phyloP scores from a whole-genome alignment of 768 basidiomycete species.

The Tremella mesenterica region DNA sequence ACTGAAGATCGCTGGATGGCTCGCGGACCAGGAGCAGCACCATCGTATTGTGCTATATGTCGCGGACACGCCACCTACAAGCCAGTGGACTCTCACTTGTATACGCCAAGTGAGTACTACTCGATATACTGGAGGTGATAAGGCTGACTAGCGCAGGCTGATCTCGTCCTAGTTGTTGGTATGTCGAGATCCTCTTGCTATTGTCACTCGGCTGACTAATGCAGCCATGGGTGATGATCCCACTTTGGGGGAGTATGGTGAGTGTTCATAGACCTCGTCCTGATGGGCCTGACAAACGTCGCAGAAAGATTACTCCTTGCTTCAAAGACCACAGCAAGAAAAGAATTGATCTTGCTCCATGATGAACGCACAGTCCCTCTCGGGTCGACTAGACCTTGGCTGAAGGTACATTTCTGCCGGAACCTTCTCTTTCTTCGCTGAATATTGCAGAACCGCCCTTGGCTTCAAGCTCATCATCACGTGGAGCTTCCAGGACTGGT shows the following conservation, averaged over 20 bases:
- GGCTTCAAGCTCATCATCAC: conserved; percentile 93
- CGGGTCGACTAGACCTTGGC: conserved; percentile 90
- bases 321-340: conserved; percentile 96
- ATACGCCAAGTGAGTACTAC: conserved; percentile 70
- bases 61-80: conserved; percentile 86
- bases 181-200: background rate
- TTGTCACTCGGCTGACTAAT: conserved; percentile 3
- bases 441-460: conserved; percentile 68
- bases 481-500: conserved; percentile 59
- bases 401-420: conserved; percentile 56
- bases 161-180: conserved; percentile 30
- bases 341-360: conserved; percentile 89
- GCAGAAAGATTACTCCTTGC: conserved; percentile 71
- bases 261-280: background rate
- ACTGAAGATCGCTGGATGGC: conserved; percentile 86
- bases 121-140: background rate
- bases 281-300: background rate
- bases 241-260: conserved; percentile 74
- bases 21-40: conserved; percentile 74
- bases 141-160: conserved; percentile 11
- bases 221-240: conserved; percentile 83
- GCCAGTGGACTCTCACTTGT: conserved; percentile 96
- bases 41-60: conserved; percentile 91
- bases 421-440: background rate
- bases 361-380: conserved; percentile 79